Evolutionary conservation across 2,329 filamentous ascomycete species (phyloP).

Genomic region (Dryadomyces quercus-mongolicae): DNA sequence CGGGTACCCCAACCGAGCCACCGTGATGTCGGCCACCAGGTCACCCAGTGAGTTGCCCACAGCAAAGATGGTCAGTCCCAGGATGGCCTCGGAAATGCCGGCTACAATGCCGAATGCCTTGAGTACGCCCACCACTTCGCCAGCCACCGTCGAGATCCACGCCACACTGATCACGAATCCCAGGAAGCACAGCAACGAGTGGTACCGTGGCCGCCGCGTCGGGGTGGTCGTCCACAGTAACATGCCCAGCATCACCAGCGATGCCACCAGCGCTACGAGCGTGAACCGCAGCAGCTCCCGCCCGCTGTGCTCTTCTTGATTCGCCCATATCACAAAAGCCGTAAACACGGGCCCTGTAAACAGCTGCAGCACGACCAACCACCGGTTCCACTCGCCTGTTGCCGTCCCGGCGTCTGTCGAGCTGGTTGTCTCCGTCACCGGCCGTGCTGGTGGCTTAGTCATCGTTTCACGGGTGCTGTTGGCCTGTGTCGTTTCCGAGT

Average conservation of each 20-base stretch:
- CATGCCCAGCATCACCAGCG: conserved; percentile 51
- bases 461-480: background rate
- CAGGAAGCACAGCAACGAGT: conserved; percentile 70
- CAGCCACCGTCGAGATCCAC: conserved; percentile 93
- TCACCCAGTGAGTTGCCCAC: conserved; percentile 93
- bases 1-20: conserved; percentile 84
- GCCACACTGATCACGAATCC: conserved; percentile 86
- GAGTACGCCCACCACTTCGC: conserved; percentile 87
- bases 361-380: conserved; percentile 75
- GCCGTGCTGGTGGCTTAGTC: background rate
- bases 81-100: conserved; percentile 85
- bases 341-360: conserved; percentile 82
- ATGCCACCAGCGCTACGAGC: conserved; percentile 55
- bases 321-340: conserved; percentile 62
- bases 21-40: conserved; percentile 86
- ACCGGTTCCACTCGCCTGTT: conserved; percentile 62
- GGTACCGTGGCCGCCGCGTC: conserved; percentile 56
- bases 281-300: conserved; percentile 42
- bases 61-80: conserved; percentile 91
- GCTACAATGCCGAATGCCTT: conserved; percentile 88
- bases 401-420: conserved; percentile 12
- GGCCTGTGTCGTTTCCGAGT: background rate
- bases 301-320: conserved; percentile 34
- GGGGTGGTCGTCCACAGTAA: conserved; percentile 59
- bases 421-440: conserved; percentile 2